Evolutionary conservation across 345 rosid species (phyloP), one percentile per base, ranked within the genome.

Genomic region (Nephelium lappaceum): DNA sequence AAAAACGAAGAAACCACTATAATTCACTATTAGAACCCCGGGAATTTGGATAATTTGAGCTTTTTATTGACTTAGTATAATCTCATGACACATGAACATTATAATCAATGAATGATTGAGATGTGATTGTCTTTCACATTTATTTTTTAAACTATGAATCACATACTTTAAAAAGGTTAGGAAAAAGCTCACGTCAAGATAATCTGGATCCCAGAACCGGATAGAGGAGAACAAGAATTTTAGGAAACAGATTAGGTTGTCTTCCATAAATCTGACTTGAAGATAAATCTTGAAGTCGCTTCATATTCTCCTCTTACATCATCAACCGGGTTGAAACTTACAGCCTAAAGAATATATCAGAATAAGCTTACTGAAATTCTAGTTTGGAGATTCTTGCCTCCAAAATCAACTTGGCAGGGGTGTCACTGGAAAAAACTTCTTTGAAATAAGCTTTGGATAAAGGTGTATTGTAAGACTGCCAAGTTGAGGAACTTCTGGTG

Each of bases 401-500:
- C 47, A 65, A 51, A 14, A 18, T 47, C 42, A 39, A 38, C 19
- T 21, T 55, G 65, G 16, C 23, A 67, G 61, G 60, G 55, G 38
- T 51, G 51, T 64, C 24, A 64, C 76, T 63, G 3, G 5, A 74
- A 12, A n/a, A 39, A 47, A 27, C 9, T 16, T 38, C 43, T 73
- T 67, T 73, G 7, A 2, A 63, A 3, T 19, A 57, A 31, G 68
- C 63, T 67, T 73, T 67, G 36, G 1, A 15, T 41, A 43, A 43
- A 8, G 43, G 14, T 69, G 47, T 60, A 67, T 12, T 53, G 43
- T 43, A 43, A 36, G 43, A 38, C 43, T 25, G 73, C 16, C 80
- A 47, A 61, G 61, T 76, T 79, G 80, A 76, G 47, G 42, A 21
- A 45, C 65, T 63, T 68, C 43, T 71, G 16, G 55, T 42, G 21